Percentiles rank a stretch among this genome's conserved stretches.
phyloP scores from a whole-genome alignment of 306 rosid species.

The Quercus ilex region DNA sequence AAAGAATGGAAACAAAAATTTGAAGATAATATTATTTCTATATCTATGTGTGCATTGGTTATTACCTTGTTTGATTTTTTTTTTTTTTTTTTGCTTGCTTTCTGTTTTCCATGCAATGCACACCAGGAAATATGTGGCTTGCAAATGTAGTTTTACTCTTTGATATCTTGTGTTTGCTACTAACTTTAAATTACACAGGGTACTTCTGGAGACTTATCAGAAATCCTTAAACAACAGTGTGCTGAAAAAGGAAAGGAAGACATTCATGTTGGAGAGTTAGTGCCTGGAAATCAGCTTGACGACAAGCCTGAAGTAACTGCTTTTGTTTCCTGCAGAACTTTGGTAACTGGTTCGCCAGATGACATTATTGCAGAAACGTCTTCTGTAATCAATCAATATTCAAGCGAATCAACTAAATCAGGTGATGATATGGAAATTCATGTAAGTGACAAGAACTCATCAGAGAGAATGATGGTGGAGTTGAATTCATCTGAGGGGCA shows the following conservation, averaged over 20 bases:
- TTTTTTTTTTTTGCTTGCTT: background rate
- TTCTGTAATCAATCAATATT: slow-evolving; percentile 8
- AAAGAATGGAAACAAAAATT: background rate
- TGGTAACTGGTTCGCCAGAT: slow-evolving; percentile 22
- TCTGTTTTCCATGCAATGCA: slow-evolving; percentile 3
- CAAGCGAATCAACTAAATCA: slow-evolving; percentile 14
- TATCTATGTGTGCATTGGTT: background rate
- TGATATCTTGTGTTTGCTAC: slow-evolving; percentile 16
- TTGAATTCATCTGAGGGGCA: slow-evolving; percentile 38
- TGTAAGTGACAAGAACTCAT: slow-evolving; percentile 27
- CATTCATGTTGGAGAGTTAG: slow-evolving; percentile 13
- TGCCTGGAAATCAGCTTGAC: slow-evolving; percentile 20
- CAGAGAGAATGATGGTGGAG: slow-evolving; percentile 26
- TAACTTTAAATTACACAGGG: slow-evolving; percentile 34
- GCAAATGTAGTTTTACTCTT: slow-evolving; percentile 11
- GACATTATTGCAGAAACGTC: slow-evolving; percentile 19
- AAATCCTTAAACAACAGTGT: slow-evolving; percentile 23
- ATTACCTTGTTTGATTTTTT: background rate
- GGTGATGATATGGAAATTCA: slow-evolving; percentile 15
- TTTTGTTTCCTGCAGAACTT: slow-evolving; percentile 16
- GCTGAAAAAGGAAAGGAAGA: slow-evolving; percentile 28
- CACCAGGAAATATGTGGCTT: background rate
- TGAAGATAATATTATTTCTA: background rate
- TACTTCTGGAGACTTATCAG: slow-evolving; percentile 23
- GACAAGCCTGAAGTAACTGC: slow-evolving; percentile 27